Conservation (phyloP, 2,329 filamentous ascomycete species). For the Pseudopyrenochaeta lycopersici region DNA sequence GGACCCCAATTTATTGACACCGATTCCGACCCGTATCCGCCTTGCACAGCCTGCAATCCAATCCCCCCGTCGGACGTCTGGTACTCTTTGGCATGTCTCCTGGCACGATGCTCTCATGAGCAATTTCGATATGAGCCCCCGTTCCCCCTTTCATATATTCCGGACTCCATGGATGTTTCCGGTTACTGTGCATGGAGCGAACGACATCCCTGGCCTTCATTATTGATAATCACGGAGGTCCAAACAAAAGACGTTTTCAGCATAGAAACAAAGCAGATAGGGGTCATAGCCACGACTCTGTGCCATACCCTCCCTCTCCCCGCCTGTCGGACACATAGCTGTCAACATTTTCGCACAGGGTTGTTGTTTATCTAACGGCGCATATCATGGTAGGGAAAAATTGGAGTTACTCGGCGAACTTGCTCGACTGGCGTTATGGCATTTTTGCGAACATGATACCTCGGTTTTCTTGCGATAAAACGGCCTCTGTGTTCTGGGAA, state of each 20-base stretch:
- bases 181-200: constrained; percentile 10
- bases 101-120: constrained; percentile 10
- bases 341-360: background rate
- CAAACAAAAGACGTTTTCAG: background rate
- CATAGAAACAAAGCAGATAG: background rate
- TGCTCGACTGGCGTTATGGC: constrained; percentile 18
- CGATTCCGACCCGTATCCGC: constrained; percentile 17
- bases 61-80: constrained; percentile 9
- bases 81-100: constrained; percentile 8
- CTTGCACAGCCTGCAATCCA: constrained; percentile 18
- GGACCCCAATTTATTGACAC: constrained; percentile 18
- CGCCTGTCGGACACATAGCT: background rate
- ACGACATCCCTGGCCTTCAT: constrained; percentile 6
- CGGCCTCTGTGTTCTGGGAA: constrained; percentile 1
- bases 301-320: too few relatives aligned
- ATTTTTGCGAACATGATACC: constrained; percentile 22
- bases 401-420: constrained; percentile 13
- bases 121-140: constrained; percentile 26
- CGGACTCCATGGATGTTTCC: constrained; percentile 2
- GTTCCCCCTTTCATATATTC: constrained; percentile 6
- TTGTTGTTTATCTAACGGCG: constrained; percentile 13
- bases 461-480: constrained; percentile 9
- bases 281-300: too few relatives aligned
- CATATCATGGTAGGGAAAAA: constrained; percentile 15
- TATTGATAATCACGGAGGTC: background rate